phyloP scores from a whole-genome alignment of 768 basidiomycete genomes.

The Agrocybe pediades region DNA sequence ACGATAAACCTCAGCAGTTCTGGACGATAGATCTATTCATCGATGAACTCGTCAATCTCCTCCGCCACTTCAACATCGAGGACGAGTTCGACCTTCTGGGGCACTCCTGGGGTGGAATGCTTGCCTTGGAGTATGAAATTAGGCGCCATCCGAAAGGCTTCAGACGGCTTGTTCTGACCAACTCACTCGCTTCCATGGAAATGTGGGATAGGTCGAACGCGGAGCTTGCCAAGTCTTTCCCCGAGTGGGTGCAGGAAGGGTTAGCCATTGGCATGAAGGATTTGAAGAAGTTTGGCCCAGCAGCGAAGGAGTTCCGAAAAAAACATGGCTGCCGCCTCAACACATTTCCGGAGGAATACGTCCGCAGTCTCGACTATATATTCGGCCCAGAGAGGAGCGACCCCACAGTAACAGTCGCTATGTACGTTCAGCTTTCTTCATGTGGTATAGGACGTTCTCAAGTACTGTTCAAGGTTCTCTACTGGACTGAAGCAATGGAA shows the following conservation, averaged over 20 bases:
- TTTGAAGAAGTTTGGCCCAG: slow-evolving; percentile 1
- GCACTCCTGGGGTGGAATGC: slow-evolving; percentile 62
- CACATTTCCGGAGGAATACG: slow-evolving; percentile 23
- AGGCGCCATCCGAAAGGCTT: slow-evolving; percentile 41
- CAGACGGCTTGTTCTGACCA: slow-evolving; percentile 32
- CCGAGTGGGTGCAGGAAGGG: background rate
- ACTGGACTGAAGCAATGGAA: slow-evolving; percentile 52
- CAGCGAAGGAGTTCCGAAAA: slow-evolving; percentile 24
- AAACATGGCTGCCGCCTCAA: slow-evolving; percentile 23
- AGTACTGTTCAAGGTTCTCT: slow-evolving; percentile 18
- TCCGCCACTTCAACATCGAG: slow-evolving; percentile 40
- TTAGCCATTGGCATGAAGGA: background rate
- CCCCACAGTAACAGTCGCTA: slow-evolving; percentile 26
- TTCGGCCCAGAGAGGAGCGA: slow-evolving; percentile 19
- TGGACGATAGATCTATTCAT: slow-evolving; percentile 55
- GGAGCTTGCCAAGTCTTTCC: background rate
- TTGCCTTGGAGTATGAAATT: slow-evolving; percentile 42
- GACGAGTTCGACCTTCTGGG: slow-evolving; percentile 48
- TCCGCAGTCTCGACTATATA: slow-evolving; percentile 20
- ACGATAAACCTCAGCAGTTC: slow-evolving; percentile 44
- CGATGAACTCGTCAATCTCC: slow-evolving; percentile 53
- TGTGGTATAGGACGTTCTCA: background rate
- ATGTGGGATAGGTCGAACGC: slow-evolving; percentile 23
- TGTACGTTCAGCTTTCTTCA: slow-evolving; percentile 33
- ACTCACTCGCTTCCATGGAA: slow-evolving; percentile 28